A percentile compares a stretch with the other conserved stretches of the same genome.
Evolutionary conservation across 176 grass and related monocot species (phyloP).

Genomic region (Rhynchospora tenuis): DNA sequence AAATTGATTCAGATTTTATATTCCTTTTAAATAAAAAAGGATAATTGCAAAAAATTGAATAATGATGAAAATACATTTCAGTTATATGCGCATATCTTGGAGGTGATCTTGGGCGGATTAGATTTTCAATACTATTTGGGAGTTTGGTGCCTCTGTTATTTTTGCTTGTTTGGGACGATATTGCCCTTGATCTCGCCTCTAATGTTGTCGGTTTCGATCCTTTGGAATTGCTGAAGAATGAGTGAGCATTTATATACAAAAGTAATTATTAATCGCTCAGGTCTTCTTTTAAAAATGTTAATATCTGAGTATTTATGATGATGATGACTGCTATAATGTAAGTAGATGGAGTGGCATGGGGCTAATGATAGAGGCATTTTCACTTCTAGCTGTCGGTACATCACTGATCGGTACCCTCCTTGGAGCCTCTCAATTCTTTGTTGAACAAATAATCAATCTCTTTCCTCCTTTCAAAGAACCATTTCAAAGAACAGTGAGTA

Average conservation of each 20-base stretch:
- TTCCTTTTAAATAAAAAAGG: background rate
- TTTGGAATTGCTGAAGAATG: constrained; percentile 49
- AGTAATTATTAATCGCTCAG: background rate
- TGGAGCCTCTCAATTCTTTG: constrained; percentile 67
- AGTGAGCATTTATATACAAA: constrained; percentile 30
- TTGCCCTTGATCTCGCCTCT: constrained; percentile 52
- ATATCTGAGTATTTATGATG: background rate
- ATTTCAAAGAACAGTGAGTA: background rate
- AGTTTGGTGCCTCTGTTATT: constrained; percentile 63
- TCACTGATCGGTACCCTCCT: constrained; percentile 74
- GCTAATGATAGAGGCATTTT: constrained; percentile 59
- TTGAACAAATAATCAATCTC: constrained; percentile 54
- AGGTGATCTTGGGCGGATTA: constrained; percentile 58
- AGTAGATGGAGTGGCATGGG: constrained; percentile 45
- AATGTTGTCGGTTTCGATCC: constrained; percentile 40
- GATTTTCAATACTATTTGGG: constrained; percentile 55
- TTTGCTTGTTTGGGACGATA: constrained; percentile 70
- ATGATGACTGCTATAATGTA: background rate
- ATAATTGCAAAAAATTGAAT: background rate
- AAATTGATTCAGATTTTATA: background rate
- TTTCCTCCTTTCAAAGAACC: constrained; percentile 16
- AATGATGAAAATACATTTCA: constrained; percentile 24
- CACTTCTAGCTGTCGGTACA: constrained; percentile 67
- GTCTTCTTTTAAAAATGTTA: background rate
- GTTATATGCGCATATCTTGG: constrained; percentile 82